Evolutionary conservation across 371 early-diverging fungal genomes (phyloP).

Genomic region (Chytridium lagenaria): DNA sequence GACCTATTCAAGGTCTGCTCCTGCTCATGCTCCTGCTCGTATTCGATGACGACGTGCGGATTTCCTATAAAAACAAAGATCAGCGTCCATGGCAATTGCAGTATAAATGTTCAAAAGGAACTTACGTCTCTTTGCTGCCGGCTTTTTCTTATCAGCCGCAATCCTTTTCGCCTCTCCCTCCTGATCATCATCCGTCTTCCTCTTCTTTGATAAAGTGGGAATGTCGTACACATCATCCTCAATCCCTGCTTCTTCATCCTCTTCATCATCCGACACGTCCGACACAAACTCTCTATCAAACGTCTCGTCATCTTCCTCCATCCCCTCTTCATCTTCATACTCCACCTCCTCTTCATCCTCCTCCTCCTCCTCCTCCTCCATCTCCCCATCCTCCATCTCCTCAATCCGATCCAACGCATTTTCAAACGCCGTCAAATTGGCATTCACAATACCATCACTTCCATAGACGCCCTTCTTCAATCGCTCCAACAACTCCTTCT

Average conservation of each 20-base stretch:
- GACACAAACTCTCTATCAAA: constrained; percentile 52
- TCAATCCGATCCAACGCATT: constrained; percentile 78
- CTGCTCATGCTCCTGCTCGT: constrained; percentile 46
- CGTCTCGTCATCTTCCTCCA: constrained; percentile 37
- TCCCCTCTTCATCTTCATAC: constrained; percentile 45
- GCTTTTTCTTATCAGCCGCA: constrained; percentile 30
- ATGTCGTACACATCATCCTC: neutral
- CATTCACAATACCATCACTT: constrained; percentile 88
- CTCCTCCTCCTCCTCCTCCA: constrained; percentile 41
- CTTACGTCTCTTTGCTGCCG: constrained; percentile 34
- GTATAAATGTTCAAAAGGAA: constrained; percentile 2
- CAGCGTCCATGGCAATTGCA: neutral
- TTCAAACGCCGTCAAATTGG: constrained; percentile 73
- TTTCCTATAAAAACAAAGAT: constrained; percentile 23
- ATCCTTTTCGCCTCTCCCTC: neutral
- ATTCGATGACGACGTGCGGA: constrained; percentile 47
- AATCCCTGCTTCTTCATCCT: constrained; percentile 29
- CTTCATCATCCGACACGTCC: constrained; percentile 44
- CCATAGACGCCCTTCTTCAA: constrained; percentile 87
- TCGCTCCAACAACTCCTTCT: constrained; percentile 96
- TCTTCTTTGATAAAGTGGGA: neutral
- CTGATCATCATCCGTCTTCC: constrained; percentile 23
- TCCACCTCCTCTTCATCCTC: constrained; percentile 61
- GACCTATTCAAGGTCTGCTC: no score
- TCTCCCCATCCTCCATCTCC: constrained; percentile 43